phyloP scores from a whole-genome alignment of 805 yeast species.

The Jamesozyma hellenica region DNA sequence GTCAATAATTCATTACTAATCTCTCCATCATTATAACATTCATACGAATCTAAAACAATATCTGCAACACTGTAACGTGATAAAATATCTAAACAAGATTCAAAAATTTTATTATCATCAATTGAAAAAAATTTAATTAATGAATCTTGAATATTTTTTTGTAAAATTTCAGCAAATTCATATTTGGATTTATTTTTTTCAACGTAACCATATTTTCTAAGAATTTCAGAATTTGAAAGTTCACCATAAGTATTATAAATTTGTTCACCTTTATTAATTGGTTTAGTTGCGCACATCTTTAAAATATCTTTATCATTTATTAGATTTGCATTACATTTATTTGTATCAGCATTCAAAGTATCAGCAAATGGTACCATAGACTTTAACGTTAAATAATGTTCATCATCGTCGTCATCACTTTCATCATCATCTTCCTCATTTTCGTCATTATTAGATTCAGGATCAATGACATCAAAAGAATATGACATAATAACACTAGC shows the following conservation, averaged over 20 bases:
- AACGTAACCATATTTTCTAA: slow-evolving; percentile 86
- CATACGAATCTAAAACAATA: slow-evolving; percentile 48
- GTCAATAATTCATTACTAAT: slow-evolving; percentile 49
- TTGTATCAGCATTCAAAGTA: slow-evolving; percentile 77
- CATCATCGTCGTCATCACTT: slow-evolving; percentile 33
- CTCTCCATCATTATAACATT: slow-evolving; percentile 48
- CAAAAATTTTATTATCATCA: slow-evolving; percentile 21
- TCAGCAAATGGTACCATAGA: slow-evolving; percentile 94
- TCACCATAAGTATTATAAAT: slow-evolving; percentile 85
- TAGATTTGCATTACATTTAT: slow-evolving; percentile 63
- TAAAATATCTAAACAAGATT: slow-evolving; percentile 27
- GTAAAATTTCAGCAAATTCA: slow-evolving; percentile 72
- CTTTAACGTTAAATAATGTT: slow-evolving; percentile 38
- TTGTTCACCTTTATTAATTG: slow-evolving; percentile 59
- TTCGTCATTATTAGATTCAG: slow-evolving; percentile 25
- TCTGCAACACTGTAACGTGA: slow-evolving; percentile 25
- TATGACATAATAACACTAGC: slow-evolving; percentile 83
- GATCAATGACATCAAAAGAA: slow-evolving; percentile 69
- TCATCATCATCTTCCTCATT: slow-evolving; percentile 26
- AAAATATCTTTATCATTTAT: slow-evolving; percentile 39
- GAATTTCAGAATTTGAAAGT: slow-evolving; percentile 79
- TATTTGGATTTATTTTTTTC: slow-evolving; percentile 60
- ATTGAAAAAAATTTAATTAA: slow-evolving; percentile 24
- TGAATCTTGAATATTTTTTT: slow-evolving; percentile 27
- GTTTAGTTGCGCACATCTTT: slow-evolving; percentile 60